These are phyloP conservation scores for Chlorophyllum brunneum DNA, from an alignment of 768 basidiomycete genomes.

Conservation along the genomic window DNA sequence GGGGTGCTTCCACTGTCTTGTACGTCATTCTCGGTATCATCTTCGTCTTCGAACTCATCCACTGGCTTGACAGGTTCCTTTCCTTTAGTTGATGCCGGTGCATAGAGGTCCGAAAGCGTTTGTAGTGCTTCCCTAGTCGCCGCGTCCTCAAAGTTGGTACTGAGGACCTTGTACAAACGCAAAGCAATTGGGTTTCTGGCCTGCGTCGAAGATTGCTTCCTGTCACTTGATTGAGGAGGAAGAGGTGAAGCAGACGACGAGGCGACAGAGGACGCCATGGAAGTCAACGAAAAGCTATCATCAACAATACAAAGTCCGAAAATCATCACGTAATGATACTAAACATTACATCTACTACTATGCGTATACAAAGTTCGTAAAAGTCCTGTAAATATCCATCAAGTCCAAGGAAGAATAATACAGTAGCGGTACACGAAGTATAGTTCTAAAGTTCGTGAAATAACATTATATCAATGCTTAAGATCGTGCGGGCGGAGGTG, in stretches of 20 bases:
- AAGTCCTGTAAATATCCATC: neutral
- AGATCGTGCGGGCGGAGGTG: neutral
- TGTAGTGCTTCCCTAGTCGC: constrained; percentile 76
- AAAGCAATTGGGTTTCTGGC: constrained; percentile 74
- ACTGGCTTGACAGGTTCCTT: constrained; percentile 26
- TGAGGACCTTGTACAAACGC: constrained; percentile 86
- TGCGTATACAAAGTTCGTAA: neutral
- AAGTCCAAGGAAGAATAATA: neutral
- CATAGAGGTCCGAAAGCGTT: constrained; percentile 81
- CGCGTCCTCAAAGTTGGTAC: constrained; percentile 74
- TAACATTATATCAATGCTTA: neutral
- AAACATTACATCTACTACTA: neutral
- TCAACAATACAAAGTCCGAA: neutral
- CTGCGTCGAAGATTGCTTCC: constrained; percentile 22
- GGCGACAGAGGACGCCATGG: constrained; percentile 9
- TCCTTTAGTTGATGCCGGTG: constrained; percentile 23
- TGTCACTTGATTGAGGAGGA: constrained; percentile 8
- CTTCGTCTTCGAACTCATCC: constrained; percentile 27
- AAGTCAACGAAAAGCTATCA: neutral
- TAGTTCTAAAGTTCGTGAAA: neutral
- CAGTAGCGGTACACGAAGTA: neutral
- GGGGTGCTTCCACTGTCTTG: neutral
- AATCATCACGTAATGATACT: neutral
- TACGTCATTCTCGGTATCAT: constrained; percentile 29
- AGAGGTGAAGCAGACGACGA: neutral